Conservation (phyloP, 495 filamentous ascomycete genomes). For the Penicillium diatomitis region DNA sequence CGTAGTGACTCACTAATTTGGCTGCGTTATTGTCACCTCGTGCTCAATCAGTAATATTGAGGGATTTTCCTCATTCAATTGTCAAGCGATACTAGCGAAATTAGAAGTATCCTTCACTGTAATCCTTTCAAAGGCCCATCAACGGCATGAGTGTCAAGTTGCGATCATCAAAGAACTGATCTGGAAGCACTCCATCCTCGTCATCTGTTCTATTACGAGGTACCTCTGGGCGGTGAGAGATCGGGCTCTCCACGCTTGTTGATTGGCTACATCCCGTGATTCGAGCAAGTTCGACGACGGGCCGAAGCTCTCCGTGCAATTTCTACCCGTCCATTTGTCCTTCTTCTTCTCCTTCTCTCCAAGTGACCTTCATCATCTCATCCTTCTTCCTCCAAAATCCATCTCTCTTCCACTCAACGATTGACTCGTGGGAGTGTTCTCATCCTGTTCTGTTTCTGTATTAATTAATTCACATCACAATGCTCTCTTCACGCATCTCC, state of each 20-base stretch:
- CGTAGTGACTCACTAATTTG: too few relatives aligned
- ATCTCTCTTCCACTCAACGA: constrained; percentile 27
- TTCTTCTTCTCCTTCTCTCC: constrained; percentile 15
- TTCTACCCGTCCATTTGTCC: constrained; percentile 37
- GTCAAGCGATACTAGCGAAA: too few relatives aligned
- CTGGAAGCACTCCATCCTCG: neutral
- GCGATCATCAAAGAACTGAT: too few relatives aligned
- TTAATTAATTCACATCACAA: constrained; percentile 36
- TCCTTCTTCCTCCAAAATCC: constrained; percentile 12
- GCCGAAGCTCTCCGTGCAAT: constrained; percentile 42
- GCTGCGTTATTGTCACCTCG: too few relatives aligned
- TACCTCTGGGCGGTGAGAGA: constrained; percentile 10
- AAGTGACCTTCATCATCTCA: constrained; percentile 19
- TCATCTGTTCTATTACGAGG: neutral
- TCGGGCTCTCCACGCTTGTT: neutral
- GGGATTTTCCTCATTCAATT: too few relatives aligned
- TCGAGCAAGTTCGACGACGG: constrained; percentile 38
- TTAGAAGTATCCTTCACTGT: too few relatives aligned
- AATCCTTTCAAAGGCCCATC: too few relatives aligned
- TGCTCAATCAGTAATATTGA: too few relatives aligned
- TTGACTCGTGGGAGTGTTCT: constrained; percentile 31
- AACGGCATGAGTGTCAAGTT: too few relatives aligned
- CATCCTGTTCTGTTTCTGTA: constrained; percentile 26
- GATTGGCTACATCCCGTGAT: constrained; percentile 21
- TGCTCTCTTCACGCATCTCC: constrained; percentile 48